These are phyloP conservation scores for Colletotrichum endophyticum DNA, from an alignment of 2,329 filamentous ascomycete species.

Conservation along the genomic window DNA sequence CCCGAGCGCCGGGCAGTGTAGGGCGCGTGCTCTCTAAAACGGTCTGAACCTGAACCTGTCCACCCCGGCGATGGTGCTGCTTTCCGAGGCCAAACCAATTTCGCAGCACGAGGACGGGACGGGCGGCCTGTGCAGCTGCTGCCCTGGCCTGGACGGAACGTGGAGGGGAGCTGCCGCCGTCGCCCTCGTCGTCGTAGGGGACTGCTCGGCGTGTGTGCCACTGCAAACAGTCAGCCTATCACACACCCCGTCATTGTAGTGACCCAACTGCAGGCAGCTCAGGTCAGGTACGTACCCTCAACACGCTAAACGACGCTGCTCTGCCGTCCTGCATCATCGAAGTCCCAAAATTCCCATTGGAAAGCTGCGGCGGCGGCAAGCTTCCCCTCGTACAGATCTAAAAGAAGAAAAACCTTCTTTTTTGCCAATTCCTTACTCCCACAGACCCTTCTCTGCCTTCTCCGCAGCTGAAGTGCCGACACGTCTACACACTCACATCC, in stretches of 20 bases:
- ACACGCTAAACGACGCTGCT: neutral
- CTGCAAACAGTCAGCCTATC: neutral
- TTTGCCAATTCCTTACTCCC: neutral
- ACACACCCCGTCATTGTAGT: neutral
- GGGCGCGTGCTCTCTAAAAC: neutral
- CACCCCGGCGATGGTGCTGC: neutral
- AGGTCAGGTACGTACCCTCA: neutral
- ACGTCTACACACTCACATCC: neutral
- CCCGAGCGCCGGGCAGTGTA: neutral
- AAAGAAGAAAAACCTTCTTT: neutral
- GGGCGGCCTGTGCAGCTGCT: neutral
- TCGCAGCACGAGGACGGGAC: neutral
- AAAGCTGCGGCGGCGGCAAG: neutral
- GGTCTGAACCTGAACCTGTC: neutral
- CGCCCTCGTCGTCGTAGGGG: neutral
- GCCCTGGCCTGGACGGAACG: neutral
- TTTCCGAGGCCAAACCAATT: neutral
- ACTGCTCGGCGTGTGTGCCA: neutral
- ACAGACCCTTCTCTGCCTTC: neutral
- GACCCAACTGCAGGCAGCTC: neutral
- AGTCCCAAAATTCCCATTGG: conserved; percentile 2
- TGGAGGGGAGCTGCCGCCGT: neutral
- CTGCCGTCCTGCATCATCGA: conserved; percentile 17
- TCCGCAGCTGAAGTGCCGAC: neutral
- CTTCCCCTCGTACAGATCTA: neutral